A percentile compares a stretch with the other conserved stretches of the same genome.
These are phyloP conservation scores for Schizophyllum commune DNA, from an alignment of 1,284 basidiomycete genomes.

Conservation along the genomic window DNA sequence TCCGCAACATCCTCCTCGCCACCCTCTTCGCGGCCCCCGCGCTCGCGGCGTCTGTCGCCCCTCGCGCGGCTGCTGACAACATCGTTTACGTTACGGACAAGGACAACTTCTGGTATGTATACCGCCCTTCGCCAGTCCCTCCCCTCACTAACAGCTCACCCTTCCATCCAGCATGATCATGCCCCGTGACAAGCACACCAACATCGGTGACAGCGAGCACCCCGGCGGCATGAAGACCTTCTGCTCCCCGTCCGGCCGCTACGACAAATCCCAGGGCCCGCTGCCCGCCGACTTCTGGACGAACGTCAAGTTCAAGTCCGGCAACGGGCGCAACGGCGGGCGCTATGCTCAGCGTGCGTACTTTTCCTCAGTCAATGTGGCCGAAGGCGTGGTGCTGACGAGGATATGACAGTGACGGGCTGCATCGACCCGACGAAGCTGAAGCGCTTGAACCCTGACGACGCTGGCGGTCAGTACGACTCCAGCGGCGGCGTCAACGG, in stretches of 20 bases:
- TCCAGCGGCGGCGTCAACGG: conserved; percentile 27
- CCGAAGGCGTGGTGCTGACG: too few species aligned
- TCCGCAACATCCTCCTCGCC: neutral
- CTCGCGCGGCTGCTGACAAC: conserved; percentile 28
- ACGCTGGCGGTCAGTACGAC: conserved; percentile 29
- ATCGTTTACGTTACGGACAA: conserved; percentile 36
- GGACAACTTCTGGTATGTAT: conserved; percentile 32
- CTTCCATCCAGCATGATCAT: conserved; percentile 33
- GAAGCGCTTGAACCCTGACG: conserved; percentile 23
- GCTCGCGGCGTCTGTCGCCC: neutral
- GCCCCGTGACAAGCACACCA: conserved; percentile 23
- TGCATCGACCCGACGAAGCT: conserved; percentile 23
- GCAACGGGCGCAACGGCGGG: conserved; percentile 22
- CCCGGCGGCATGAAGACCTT: conserved; percentile 29
- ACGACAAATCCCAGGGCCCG: conserved; percentile 19
- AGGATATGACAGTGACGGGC: conserved; percentile 22
- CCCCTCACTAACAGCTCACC: neutral
- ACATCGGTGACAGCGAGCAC: conserved; percentile 28
- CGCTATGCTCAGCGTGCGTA: conserved; percentile 24
- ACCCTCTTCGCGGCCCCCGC: neutral
- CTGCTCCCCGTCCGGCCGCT: conserved; percentile 23
- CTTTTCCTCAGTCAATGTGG: neutral
- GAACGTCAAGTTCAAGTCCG: conserved; percentile 24
- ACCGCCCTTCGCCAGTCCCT: neutral
- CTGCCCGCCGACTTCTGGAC: conserved; percentile 26